phyloP scores from a whole-genome alignment of 2,329 filamentous ascomycete genomes.

The Lecanicillium sp. region DNA sequence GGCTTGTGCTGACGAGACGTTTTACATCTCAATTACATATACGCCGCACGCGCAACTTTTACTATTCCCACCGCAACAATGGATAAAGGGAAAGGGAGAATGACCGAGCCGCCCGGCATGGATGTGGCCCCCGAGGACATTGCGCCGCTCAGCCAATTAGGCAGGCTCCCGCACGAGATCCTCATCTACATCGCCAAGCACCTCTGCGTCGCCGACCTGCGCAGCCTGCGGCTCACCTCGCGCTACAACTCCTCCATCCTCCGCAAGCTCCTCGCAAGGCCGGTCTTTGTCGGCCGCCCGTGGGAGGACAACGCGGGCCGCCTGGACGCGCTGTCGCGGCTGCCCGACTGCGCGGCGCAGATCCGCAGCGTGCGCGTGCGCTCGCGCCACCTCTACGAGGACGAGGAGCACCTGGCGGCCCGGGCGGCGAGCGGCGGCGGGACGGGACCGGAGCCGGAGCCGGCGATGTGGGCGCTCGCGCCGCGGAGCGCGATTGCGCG shows the following conservation, averaged over 20 bases:
- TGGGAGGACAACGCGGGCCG: constrained; percentile 41
- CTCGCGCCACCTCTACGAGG: constrained; percentile 7
- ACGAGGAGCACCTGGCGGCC: constrained; percentile 3
- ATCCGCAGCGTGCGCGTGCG: constrained; percentile 24
- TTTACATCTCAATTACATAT: too few relatives aligned
- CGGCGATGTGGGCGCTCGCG: not conserved
- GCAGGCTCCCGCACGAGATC: constrained; percentile 32
- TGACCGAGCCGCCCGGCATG: too few relatives aligned
- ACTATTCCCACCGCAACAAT: too few relatives aligned
- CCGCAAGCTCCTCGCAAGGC: constrained; percentile 36
- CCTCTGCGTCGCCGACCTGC: constrained; percentile 34
- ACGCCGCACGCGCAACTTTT: too few relatives aligned
- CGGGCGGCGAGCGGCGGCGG: not conserved
- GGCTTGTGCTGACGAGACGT: too few relatives aligned
- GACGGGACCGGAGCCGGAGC: not conserved
- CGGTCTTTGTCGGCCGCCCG: constrained; percentile 35
- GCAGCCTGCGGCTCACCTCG: constrained; percentile 35
- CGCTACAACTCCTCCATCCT: constrained; percentile 35
- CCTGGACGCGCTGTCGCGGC: constrained; percentile 37
- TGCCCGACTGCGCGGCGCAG: constrained; percentile 34
- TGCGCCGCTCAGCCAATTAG: constrained; percentile 1
- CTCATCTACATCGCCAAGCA: constrained; percentile 37
- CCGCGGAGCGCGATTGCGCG: not conserved
- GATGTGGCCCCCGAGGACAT: constrained; percentile 2
- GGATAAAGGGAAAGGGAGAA: too few relatives aligned